Conservation (phyloP, 371 early-diverging fungal species). For the Mortierella sp. region DNA sequence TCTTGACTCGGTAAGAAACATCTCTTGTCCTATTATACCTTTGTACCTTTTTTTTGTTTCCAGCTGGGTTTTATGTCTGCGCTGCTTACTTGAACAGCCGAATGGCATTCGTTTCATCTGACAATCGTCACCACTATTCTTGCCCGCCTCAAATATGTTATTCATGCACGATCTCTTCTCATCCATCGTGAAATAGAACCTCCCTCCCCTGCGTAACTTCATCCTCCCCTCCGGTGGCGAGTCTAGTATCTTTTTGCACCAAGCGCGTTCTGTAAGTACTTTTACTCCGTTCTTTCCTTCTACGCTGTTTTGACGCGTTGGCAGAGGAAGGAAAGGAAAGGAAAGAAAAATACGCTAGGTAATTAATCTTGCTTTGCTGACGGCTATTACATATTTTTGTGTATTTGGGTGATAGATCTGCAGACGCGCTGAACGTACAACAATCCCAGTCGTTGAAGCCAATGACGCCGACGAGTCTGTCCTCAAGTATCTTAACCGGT, state of each 20-base stretch:
- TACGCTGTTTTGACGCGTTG: not conserved
- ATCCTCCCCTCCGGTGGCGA: constrained; percentile 84
- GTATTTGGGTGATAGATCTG: constrained; percentile 66
- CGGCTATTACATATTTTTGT: not conserved
- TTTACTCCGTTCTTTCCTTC: not conserved
- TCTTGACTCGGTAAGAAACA: constrained; percentile 64
- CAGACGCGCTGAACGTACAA: constrained; percentile 88
- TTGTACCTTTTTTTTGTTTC: no score
- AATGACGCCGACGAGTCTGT: constrained; percentile 73
- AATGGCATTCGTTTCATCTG: not conserved
- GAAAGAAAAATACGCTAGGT: not conserved
- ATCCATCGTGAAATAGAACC: constrained; percentile 32
- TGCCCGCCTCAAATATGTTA: not conserved
- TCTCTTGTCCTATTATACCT: not conserved
- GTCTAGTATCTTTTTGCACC: constrained; percentile 67
- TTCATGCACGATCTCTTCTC: not conserved
- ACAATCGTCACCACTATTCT: not conserved
- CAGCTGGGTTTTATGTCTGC: not conserved
- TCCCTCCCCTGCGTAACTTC: constrained; percentile 88
- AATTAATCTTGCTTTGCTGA: not conserved
- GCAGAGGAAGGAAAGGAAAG: not conserved
- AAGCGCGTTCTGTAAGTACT: constrained; percentile 63
- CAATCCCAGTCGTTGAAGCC: constrained; percentile 82
- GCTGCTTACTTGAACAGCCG: not conserved
- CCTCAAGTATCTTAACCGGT: constrained; percentile 84